Evolutionary conservation across 306 rosid genomes (phyloP).

Genomic region (Senna tora): DNA sequence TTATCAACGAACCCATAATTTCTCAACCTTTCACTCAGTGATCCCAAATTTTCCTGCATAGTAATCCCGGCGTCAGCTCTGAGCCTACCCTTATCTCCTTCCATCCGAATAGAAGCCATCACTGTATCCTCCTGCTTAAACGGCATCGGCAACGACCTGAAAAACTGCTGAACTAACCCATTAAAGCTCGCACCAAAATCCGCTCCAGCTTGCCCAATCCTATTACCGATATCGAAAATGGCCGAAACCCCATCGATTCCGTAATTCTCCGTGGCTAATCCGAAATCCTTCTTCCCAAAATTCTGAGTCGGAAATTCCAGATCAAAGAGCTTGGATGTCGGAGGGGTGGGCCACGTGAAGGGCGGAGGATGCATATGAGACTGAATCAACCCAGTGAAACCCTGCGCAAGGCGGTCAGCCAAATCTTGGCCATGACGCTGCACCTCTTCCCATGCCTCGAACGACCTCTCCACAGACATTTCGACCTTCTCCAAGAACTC

Average conservation of each 20-base stretch:
- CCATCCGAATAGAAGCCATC: constrained; percentile 44
- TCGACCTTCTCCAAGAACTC: constrained; percentile 14
- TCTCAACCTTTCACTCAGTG: constrained; percentile 56
- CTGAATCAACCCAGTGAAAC: constrained; percentile 83
- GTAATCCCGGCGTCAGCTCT: constrained; percentile 52
- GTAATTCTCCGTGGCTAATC: constrained; percentile 42
- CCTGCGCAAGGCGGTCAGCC: constrained; percentile 94
- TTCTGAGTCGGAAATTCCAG: constrained; percentile 71
- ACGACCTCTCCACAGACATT: constrained; percentile 90
- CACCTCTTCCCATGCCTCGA: constrained; percentile 98
- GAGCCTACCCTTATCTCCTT: constrained; percentile 53
- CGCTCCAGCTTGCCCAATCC: constrained; percentile 93
- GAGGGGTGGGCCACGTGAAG: constrained; percentile 81
- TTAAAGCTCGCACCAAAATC: constrained; percentile 91
- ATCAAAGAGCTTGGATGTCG: constrained; percentile 74
- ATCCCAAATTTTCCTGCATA: constrained; percentile 63
- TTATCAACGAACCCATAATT: constrained; percentile 63
- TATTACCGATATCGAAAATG: constrained; percentile 76
- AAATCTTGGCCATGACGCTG: constrained; percentile 96
- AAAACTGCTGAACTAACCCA: constrained; percentile 91
- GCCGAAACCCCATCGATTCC: constrained; percentile 77
- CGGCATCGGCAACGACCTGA: constrained; percentile 74
- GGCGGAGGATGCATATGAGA: constrained; percentile 79
- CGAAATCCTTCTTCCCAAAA: constrained; percentile 67
- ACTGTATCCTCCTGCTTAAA: constrained; percentile 68